Conservation (phyloP, 2,329 filamentous ascomycete genomes). For the Colletotrichum spaethianum region DNA sequence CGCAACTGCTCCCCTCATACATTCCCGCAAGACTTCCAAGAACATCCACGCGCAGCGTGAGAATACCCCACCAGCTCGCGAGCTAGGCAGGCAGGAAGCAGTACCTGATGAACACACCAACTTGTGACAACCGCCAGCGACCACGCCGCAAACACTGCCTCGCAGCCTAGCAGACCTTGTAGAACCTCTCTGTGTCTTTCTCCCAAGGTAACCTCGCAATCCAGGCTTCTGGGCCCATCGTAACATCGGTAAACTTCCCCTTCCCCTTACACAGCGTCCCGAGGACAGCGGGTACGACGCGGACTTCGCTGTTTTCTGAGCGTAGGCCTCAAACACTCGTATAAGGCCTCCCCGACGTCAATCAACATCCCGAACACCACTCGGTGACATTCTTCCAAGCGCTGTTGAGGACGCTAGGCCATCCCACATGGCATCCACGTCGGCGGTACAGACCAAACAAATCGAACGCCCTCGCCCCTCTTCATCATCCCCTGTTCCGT, state of each 20-base stretch:
- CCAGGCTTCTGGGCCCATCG: not conserved
- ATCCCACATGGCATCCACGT: not conserved
- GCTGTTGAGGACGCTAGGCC: not conserved
- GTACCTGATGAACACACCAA: not conserved
- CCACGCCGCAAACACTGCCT: not conserved
- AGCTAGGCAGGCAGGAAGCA: not conserved
- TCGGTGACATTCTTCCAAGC: not conserved
- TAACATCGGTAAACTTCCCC: not conserved
- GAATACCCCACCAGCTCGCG: not conserved
- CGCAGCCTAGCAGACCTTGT: not conserved
- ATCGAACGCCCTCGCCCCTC: not conserved
- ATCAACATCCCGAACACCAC: no score
- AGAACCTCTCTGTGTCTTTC: not conserved
- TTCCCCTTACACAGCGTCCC: not conserved
- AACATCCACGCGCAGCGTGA: not conserved
- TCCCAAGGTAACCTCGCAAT: not conserved
- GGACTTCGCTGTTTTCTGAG: not conserved
- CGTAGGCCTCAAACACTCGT: not conserved
- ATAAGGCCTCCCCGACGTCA: not conserved
- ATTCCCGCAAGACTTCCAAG: not conserved
- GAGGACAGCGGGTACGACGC: not conserved
- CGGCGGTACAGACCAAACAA: not conserved
- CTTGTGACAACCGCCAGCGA: not conserved
- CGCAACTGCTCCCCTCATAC: not conserved
- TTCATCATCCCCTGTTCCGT: not conserved